Conservation (phyloP, 768 basidiomycete genomes). For the Termitomyces sp. region DNA sequence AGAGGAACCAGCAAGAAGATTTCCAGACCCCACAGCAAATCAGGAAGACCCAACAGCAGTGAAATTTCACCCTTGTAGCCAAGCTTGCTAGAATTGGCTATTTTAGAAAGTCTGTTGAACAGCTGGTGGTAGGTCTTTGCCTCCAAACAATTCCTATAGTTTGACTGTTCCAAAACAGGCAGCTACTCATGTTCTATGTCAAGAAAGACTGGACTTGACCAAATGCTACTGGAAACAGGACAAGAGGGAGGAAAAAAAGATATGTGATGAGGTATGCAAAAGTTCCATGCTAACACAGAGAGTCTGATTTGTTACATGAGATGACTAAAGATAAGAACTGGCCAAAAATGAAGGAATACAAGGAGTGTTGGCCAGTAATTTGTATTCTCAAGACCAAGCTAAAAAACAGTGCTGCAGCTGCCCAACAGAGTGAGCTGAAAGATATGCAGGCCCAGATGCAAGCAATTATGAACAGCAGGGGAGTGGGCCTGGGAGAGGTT, state of each 20-base stretch:
- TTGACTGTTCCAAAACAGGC: background rate
- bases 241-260: background rate
- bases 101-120: slow-evolving; percentile 2
- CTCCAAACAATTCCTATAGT: background rate
- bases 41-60: slow-evolving; percentile 3
- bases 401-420: too few relatives aligned
- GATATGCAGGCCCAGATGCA: too few relatives aligned
- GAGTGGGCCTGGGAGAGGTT: too few relatives aligned
- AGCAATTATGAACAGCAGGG: too few relatives aligned
- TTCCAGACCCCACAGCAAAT: background rate
- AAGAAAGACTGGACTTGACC: slow-evolving; percentile 1
- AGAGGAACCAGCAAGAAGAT: too few relatives aligned
- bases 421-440: too few relatives aligned
- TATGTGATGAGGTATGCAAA: slow-evolving; percentile 2
- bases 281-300: too few relatives aligned
- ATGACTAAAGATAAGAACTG: too few relatives aligned
- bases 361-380: too few relatives aligned
- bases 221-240: slow-evolving; percentile 1
- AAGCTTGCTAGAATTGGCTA: background rate
- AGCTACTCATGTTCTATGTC: background rate
- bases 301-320: background rate
- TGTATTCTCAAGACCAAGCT: too few relatives aligned
- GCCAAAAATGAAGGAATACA: too few relatives aligned
- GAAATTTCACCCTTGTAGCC: background rate
- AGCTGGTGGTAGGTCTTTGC: background rate